Percentiles rank a stretch among this genome's conserved stretches.
Conservation (phyloP, 192 early-diverging fungal genomes). For the Phycomyces nitens region DNA sequence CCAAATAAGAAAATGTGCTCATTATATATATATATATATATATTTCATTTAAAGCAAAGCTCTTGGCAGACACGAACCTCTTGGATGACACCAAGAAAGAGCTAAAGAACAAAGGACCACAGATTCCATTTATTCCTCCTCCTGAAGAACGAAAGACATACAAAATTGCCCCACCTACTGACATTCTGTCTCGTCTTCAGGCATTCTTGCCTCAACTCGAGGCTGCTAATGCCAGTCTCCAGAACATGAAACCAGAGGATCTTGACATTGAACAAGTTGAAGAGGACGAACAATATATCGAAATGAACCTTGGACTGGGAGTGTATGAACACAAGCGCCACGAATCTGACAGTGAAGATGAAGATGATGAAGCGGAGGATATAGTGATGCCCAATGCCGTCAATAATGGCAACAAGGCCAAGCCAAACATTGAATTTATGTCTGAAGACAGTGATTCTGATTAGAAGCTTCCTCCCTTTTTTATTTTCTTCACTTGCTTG, state of each 20-base stretch:
- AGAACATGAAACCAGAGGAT: slow-evolving; percentile 38
- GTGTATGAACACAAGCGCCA: slow-evolving; percentile 46
- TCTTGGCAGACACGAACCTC: no score
- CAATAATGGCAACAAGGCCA: not conserved
- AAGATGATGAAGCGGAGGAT: slow-evolving; percentile 18
- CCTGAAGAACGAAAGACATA: slow-evolving; percentile 41
- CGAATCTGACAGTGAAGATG: slow-evolving; percentile 20
- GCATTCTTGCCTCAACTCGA: slow-evolving; percentile 47
- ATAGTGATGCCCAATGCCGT: slow-evolving; percentile 16
- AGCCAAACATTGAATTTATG: slow-evolving; percentile 14
- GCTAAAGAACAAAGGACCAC: not conserved
- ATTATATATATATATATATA: no score
- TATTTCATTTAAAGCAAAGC: no score
- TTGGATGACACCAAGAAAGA: not conserved
- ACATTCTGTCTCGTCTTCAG: slow-evolving; percentile 43
- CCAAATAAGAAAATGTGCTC: no score
- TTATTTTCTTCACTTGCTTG: no score
- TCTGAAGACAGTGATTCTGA: not conserved
- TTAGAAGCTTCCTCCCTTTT: not conserved
- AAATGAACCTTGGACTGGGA: slow-evolving; percentile 50
- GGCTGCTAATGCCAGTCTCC: slow-evolving; percentile 39
- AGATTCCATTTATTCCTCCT: slow-evolving; percentile 26
- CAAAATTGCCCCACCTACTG: slow-evolving; percentile 34
- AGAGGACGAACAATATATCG: slow-evolving; percentile 53
- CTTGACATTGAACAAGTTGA: slow-evolving; percentile 56